Conservation (phyloP, 2,329 filamentous ascomycete species). For the Beauveria scarabaeidicola region DNA sequence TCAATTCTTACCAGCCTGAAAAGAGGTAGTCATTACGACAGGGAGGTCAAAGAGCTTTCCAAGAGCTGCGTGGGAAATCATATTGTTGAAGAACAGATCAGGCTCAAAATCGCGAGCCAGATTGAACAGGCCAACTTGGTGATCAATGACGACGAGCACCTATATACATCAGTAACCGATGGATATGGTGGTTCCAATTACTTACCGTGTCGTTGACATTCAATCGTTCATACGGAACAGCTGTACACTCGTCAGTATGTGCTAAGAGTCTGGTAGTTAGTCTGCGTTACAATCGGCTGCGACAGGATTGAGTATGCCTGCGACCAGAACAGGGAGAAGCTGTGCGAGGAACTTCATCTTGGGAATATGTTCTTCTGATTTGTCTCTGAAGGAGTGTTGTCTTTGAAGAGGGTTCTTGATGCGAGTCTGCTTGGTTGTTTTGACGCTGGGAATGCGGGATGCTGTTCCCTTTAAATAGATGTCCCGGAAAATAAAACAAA, state of each 20-base stretch:
- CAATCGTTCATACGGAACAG: background rate
- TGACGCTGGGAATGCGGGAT: background rate
- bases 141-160: constrained; percentile 25
- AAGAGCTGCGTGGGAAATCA: constrained; percentile 59
- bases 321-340: background rate
- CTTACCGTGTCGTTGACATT: background rate
- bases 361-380: background rate
- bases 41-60: constrained; percentile 60
- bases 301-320: background rate
- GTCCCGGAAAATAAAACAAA: too few relatives aligned
- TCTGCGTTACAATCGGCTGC: background rate
- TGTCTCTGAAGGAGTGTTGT: background rate
- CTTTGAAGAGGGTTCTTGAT: background rate
- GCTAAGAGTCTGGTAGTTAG: background rate
- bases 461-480: background rate
- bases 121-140: constrained; percentile 29
- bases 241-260: background rate
- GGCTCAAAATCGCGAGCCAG: constrained; percentile 57
- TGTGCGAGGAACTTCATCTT: background rate
- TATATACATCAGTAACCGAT: background rate
- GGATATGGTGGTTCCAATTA: too few relatives aligned
- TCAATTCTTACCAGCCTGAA: constrained; percentile 42
- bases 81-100: constrained; percentile 55
- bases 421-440: background rate
- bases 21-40: constrained; percentile 61